These are phyloP conservation scores for Zygoascus tannicola DNA, from an alignment of 805 yeast species.

Conservation along the genomic window DNA sequence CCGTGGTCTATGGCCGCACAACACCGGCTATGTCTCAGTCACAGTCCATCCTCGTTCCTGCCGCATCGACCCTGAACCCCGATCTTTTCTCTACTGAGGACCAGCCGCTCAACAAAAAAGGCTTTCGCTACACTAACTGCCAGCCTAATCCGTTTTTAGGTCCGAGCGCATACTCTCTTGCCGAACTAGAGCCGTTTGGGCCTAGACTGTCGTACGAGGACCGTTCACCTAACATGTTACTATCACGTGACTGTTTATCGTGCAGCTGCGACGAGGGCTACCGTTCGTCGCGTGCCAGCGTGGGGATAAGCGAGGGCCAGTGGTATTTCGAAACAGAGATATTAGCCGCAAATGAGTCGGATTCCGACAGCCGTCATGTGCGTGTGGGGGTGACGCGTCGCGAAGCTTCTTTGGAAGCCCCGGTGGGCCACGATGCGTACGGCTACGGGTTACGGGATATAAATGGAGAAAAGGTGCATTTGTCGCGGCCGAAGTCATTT, in stretches of 20 bases:
- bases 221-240: slow-evolving; percentile 47
- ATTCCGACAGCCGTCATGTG: slow-evolving; percentile 36
- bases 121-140: slow-evolving; percentile 74
- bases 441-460: slow-evolving; percentile 85
- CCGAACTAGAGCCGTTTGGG: slow-evolving; percentile 61
- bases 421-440: slow-evolving; percentile 91
- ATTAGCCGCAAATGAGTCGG: slow-evolving; percentile 29
- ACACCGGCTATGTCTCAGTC: too few relatives aligned
- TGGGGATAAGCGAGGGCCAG: slow-evolving; percentile 65
- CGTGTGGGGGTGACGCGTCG: slow-evolving; percentile 75
- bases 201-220: slow-evolving; percentile 60
- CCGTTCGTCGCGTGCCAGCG: slow-evolving; percentile 67
- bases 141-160: slow-evolving; percentile 49
- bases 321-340: slow-evolving; percentile 75
- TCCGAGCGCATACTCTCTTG: slow-evolving; percentile 53
- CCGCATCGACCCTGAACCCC: neutral
- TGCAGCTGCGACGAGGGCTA: slow-evolving; percentile 66
- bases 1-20: neutral
- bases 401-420: slow-evolving; percentile 87
- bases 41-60: neutral
- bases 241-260: slow-evolving; percentile 31
- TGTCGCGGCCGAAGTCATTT: slow-evolving; percentile 55
- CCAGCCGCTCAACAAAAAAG: slow-evolving; percentile 67
- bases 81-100: slow-evolving; percentile 52
- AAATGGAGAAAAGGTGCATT: slow-evolving; percentile 64